Base-by-base conservation (phyloP, 1,139 yeast species). In the Candida sp. region DNA sequence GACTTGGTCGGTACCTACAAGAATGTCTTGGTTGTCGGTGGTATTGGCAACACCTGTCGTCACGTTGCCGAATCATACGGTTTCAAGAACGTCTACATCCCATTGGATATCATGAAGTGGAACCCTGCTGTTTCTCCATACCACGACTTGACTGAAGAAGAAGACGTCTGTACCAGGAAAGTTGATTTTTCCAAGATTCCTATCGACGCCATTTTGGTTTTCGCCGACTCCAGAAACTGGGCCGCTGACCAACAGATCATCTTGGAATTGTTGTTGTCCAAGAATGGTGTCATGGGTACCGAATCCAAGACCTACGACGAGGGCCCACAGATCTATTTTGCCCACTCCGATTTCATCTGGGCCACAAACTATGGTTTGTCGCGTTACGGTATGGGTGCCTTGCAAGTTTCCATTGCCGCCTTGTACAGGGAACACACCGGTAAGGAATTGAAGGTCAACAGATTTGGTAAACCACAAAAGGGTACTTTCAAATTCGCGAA, bases 181-280 rank as follows among this genome's bases (percentile, higher is more conserved):
- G 82, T 80, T 32, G 96, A 89, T 66, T 89, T 89, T 62, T 75
- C 84, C 45, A 83, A 86, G 64, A 70, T 78, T 39, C 64, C 74
- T 33, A 85, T 88, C 57, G 90, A 87, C 56, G 93, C 90, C 23
- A 86, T 88, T 55, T 69, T 88, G 61, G 93, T 88, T 38, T 88
- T 88, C 74, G 94, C 94, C 8, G 94, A 88, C 68, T 85, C 91
- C 7, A 79, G 96, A 70, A 90, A 88, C 66, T 89, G 96, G 96
- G 96, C 94, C 46, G 92, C 90, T 34, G 96, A 90, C 68, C 94
- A 88, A 69, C 96, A 90, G 67, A 89, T 90, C 65, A 89, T 89
- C 57, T 75, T 90, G 63, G 96, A 89, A 64, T 75, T 90, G 59
- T 77, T 89, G 48, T 75, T 88, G 69, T 85, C 92, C 51, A 81